Percentiles rank a stretch among this genome's conserved stretches.
phyloP scores from a whole-genome alignment of 2,329 filamentous ascomycete genomes.

The Cryphonectria carpinicola region DNA sequence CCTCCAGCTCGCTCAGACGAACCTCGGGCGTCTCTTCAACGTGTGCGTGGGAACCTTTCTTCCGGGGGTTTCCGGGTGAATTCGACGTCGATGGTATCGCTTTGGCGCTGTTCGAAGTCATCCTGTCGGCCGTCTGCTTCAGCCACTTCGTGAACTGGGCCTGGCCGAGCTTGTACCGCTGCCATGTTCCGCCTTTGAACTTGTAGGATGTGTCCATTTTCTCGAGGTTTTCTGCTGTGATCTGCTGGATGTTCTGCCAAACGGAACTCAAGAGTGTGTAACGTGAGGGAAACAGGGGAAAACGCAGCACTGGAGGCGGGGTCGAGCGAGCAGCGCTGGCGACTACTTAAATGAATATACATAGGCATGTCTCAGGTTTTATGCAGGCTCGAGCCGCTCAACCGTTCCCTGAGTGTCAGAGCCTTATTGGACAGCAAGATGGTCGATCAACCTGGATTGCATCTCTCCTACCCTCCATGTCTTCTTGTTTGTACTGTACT shows the following conservation, averaged over 20 bases:
- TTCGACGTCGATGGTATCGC: not conserved
- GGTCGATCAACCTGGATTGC: not conserved
- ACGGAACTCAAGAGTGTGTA: not conserved
- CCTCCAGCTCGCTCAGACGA: constrained; percentile 32
- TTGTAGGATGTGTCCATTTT: constrained; percentile 4
- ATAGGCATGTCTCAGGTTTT: not conserved
- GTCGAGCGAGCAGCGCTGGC: not conserved
- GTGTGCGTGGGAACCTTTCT: constrained; percentile 25
- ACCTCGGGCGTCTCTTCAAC: constrained; percentile 21
- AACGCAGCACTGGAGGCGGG: not conserved
- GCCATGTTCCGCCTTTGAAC: constrained; percentile 16
- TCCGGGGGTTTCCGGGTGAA: not conserved
- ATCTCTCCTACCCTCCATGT: not conserved
- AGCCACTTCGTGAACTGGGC: constrained; percentile 19
- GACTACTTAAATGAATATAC: not conserved
- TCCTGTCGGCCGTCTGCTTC: constrained; percentile 29
- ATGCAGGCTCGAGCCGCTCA: not conserved
- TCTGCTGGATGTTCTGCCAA: not conserved
- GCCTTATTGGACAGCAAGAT: not conserved
- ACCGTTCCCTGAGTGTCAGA: not conserved
- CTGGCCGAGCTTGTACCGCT: constrained; percentile 23
- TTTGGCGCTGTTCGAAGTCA: constrained; percentile 11
- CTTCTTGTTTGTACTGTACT: not conserved
- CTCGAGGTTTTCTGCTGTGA: too few relatives aligned
- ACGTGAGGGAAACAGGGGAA: not conserved